Percentiles rank a stretch among this genome's conserved stretches.
Conservation (phyloP, 1,284 basidiomycete species). For the Ceratobasidium sp. region DNA sequence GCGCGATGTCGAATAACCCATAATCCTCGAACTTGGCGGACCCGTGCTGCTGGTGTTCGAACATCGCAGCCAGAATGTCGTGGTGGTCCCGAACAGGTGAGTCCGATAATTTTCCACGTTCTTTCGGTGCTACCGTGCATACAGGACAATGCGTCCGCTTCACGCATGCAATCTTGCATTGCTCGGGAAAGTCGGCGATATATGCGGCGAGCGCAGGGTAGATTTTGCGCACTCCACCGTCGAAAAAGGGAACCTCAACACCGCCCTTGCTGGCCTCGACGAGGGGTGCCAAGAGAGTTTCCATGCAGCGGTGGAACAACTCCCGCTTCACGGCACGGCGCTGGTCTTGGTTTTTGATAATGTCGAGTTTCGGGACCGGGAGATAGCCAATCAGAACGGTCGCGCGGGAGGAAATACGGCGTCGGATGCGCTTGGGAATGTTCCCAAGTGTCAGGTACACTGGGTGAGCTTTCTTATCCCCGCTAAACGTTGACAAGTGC, state of each 20-base stretch:
- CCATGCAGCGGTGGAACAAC: conserved; percentile 47
- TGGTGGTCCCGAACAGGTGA: background rate
- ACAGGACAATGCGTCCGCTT: conserved; percentile 15
- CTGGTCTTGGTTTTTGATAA: background rate
- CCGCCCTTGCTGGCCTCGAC: conserved; percentile 33
- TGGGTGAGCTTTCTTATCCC: conserved; percentile 45
- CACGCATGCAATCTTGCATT: conserved; percentile 39
- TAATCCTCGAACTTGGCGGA: background rate
- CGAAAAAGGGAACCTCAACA: conserved; percentile 42
- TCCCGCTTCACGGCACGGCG: background rate
- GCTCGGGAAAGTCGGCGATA: conserved; percentile 48
- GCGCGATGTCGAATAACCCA: conserved; percentile 14
- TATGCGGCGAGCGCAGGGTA: conserved; percentile 45
- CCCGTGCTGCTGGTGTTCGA: background rate
- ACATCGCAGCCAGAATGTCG: background rate
- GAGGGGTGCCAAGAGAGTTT: conserved; percentile 28
- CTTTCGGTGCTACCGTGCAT: conserved; percentile 25
- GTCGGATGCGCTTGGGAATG: conserved; percentile 43
- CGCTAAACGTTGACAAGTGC: conserved; percentile 42
- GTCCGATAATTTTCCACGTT: conserved; percentile 14
- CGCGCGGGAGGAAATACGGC: conserved; percentile 12
- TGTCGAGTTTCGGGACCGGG: conserved; percentile 10
- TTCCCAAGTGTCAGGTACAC: conserved; percentile 49
- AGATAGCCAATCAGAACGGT: conserved; percentile 46
- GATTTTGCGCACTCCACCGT: conserved; percentile 37